Evolutionary conservation across 345 rosid species (phyloP).

Genomic region (Hirschfeldia incana): DNA sequence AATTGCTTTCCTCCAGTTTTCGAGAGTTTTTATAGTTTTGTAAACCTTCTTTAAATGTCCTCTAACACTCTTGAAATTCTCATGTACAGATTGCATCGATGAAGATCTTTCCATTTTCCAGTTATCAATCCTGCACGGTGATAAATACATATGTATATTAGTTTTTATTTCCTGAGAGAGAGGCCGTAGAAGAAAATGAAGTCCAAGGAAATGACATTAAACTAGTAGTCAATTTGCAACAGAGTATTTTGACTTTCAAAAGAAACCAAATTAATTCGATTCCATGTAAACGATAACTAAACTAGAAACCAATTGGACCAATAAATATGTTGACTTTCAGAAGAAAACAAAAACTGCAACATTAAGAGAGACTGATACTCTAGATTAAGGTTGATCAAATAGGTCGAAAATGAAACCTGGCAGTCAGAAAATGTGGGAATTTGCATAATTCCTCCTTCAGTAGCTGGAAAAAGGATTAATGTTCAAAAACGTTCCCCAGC

Average conservation of each 20-base stretch:
- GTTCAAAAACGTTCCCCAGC: background rate
- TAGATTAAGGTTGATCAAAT: background rate
- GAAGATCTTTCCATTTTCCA: slow-evolving; percentile 19
- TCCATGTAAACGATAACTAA: background rate
- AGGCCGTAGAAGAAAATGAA: too few species aligned
- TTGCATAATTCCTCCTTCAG: background rate
- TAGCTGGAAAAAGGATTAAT: background rate
- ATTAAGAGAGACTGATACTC: background rate
- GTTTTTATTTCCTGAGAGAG: too few species aligned
- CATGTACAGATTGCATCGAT: slow-evolving; percentile 14
- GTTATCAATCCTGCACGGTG: background rate
- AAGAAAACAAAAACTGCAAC: background rate
- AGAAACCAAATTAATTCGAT: background rate
- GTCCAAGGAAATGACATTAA: background rate
- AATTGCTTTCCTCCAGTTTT: slow-evolving; percentile 21
- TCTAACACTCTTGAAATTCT: slow-evolving; percentile 30
- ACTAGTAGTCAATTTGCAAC: background rate
- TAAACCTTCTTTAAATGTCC: slow-evolving; percentile 39
- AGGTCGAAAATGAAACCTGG: background rate
- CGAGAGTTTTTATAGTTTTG: slow-evolving; percentile 35
- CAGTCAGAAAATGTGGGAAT: background rate
- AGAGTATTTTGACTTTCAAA: background rate
- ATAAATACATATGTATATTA: too few species aligned
- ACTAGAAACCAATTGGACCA: background rate
- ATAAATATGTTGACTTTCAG: background rate